A percentile compares a stretch with the other conserved stretches of the same genome.
Evolutionary conservation across 108 stramenopile species (phyloP).

Genomic region (Cyclostephanos invisitatus): DNA sequence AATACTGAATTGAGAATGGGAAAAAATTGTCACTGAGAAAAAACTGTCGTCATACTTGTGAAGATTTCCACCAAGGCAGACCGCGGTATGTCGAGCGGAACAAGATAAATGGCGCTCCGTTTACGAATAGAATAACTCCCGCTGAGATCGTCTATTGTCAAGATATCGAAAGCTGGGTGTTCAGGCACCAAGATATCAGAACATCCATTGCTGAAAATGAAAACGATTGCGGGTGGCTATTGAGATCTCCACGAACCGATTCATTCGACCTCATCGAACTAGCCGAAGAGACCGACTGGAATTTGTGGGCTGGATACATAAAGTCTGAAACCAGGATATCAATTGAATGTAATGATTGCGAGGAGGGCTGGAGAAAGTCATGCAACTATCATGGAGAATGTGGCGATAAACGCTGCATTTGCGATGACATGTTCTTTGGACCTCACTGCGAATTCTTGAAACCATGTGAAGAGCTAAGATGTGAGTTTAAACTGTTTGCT

Average conservation of each 20-base stretch:
- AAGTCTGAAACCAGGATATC: conserved; percentile 5
- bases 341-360: conserved; percentile 14
- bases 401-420: conserved; percentile 9
- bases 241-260: conserved; percentile 21
- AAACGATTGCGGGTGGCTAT: conserved; percentile 22
- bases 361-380: not conserved
- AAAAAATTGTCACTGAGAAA: not conserved
- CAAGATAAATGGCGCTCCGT: conserved; percentile 26
- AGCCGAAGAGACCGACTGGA: conserved; percentile 21
- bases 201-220: conserved; percentile 4
- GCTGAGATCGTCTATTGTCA: conserved; percentile 45
- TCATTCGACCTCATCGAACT: conserved; percentile 34
- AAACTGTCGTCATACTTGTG: not conserved
- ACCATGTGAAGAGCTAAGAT: conserved; percentile 22
- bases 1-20: not conserved
- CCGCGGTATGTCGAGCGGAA: conserved; percentile 32
- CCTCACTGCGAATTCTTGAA: conserved; percentile 15
- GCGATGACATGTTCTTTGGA: conserved; percentile 11
- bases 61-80: conserved; percentile 4
- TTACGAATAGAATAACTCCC: not conserved
- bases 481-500: conserved; percentile 2
- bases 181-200: conserved; percentile 15
- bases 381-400: conserved; percentile 39
- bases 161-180: conserved; percentile 26
- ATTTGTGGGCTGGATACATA: conserved; percentile 31